Percentiles rank a stretch among this genome's conserved stretches.
Conservation (phyloP, 192 early-diverging fungal genomes). For the Phycomyces nitens region DNA sequence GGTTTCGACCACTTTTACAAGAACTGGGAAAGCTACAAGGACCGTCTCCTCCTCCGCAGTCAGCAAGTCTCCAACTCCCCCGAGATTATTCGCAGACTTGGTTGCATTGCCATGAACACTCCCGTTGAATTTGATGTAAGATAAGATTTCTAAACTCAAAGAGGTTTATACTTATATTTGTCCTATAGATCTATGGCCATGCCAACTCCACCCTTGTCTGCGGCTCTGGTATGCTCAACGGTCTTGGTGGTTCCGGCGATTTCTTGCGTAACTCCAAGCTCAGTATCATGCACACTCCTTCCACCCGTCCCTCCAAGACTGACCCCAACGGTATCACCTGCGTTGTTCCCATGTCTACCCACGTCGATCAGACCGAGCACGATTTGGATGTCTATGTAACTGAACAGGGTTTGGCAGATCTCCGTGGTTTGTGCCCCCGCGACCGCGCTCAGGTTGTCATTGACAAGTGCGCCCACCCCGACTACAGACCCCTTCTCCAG, state of each 20-base stretch:
- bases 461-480: conserved; percentile 40
- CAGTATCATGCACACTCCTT: conserved; percentile 43
- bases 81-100: conserved; percentile 38
- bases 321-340: conserved; percentile 38
- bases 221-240: conserved; percentile 41
- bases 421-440: conserved; percentile 36
- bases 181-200: conserved; percentile 32
- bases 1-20: conserved; percentile 39
- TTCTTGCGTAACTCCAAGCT: conserved; percentile 41
- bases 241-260: conserved; percentile 36
- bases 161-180: no score
- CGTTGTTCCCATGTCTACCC: conserved; percentile 37
- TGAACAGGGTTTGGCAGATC: conserved; percentile 41
- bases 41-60: conserved; percentile 31
- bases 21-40: conserved; percentile 38
- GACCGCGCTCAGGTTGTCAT: conserved; percentile 37
- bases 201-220: conserved; percentile 38
- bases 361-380: conserved; percentile 41
- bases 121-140: conserved; percentile 38
- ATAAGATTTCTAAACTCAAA: no score
- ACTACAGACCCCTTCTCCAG: conserved; percentile 33
- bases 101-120: conserved; percentile 43
- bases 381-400: conserved; percentile 40
- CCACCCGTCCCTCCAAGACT: conserved; percentile 32
- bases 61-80: conserved; percentile 43